Conservation (phyloP, 139 green algal genomes). For the Limnomonas spitsbergensis region DNA sequence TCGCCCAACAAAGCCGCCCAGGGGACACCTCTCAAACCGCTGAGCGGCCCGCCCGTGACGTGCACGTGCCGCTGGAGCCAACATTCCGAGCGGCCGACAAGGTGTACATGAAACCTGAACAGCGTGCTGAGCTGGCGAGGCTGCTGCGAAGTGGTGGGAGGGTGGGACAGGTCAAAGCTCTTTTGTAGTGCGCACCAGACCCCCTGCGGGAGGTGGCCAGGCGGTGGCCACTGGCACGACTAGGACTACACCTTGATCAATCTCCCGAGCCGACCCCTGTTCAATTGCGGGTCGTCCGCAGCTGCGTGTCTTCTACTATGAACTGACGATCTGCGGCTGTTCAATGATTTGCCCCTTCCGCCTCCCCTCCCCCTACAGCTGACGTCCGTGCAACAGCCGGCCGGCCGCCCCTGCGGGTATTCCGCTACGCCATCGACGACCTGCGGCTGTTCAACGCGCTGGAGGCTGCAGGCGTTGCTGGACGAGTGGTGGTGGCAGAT, state of each 20-base stretch:
- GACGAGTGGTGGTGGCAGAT: slow-evolving; percentile 20
- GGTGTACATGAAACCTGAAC: slow-evolving; percentile 4
- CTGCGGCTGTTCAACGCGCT: slow-evolving; percentile 30
- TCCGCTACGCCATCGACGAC: slow-evolving; percentile 28
- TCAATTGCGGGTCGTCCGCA: not conserved
- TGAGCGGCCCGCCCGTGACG: too few relatives aligned
- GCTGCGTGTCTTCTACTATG: not conserved
- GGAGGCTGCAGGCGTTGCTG: slow-evolving; percentile 17
- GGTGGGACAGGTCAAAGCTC: not conserved
- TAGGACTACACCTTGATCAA: not conserved
- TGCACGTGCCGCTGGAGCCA: not conserved
- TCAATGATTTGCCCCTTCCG: not conserved
- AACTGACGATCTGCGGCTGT: not conserved
- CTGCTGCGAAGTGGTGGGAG: not conserved
- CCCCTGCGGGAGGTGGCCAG: not conserved
- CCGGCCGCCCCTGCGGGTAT: slow-evolving; percentile 5
- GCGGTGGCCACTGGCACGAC: not conserved
- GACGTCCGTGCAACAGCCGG: not conserved
- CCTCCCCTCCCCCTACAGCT: not conserved
- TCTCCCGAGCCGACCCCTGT: not conserved
- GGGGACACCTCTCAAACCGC: too few relatives aligned
- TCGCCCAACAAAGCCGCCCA: too few relatives aligned
- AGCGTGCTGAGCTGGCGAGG: slow-evolving; percentile 1
- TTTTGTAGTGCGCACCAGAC: not conserved
- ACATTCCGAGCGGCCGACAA: not conserved